Base-by-base conservation (phyloP, 1,284 basidiomycete genomes). In the Ganoderma resinaceum region DNA sequence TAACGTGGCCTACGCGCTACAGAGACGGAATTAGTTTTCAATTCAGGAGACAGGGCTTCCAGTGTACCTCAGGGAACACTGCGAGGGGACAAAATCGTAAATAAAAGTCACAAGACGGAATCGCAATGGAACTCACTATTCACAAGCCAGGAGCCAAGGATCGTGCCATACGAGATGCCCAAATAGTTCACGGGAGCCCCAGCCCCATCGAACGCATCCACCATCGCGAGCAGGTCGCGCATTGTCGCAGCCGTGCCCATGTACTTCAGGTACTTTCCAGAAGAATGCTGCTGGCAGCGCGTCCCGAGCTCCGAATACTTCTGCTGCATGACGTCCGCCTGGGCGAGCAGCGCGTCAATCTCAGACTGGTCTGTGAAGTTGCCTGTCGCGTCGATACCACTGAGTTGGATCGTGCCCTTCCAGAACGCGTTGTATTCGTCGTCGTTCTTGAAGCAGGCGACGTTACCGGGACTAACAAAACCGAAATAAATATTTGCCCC, bases 1-100 rank as follows among this genome's bases (percentile, higher is more conserved):
- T 62, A 23, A 74, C 64, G n/a, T 62, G 61, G 0, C 73, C 73
- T 12, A 72, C 70, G 26, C 73, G 68, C 70, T 74, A 14, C 2
- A 12, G 12, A 12, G 12, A 12, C 5, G 0, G n/a, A 26, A 12
- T 52, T 16, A 52, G 46, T 12, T 49, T 6, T 1, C 1, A 20
- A 9, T 26, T 23, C 11, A 26, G n/a, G 8, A 4, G 4, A 16
- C 3, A 14, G 23, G 12, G 11, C 26, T 26, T 5, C 3, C 23
- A 4, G 40, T 53, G 26, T 23, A 71, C 72, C 58, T 73, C 66
- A 6, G 72, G 72, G 29, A 69, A 71, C 70, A 69, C 70, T 71
- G 2, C 26, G 16, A n/a, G 2, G 7, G 1, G n/a, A n/a, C n/a
- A 37, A 5, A 40, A 29, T 38, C 20, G 38, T 46, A 1, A 33